phyloP scores from a whole-genome alignment of 108 stramenopile genomes.

The Aurantiochytrium sp. region DNA sequence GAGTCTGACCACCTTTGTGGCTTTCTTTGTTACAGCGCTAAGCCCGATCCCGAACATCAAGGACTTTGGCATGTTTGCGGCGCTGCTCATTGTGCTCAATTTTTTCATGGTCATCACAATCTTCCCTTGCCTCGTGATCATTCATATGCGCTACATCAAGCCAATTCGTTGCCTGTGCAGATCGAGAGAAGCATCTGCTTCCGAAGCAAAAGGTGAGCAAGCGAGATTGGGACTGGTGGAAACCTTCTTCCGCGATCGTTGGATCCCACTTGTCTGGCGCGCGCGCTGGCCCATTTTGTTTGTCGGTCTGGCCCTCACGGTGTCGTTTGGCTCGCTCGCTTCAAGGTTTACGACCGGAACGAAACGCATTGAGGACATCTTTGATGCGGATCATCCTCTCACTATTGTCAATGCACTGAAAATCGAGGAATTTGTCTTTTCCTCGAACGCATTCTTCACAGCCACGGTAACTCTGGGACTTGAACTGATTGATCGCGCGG shows the following conservation, averaged over 20 bases:
- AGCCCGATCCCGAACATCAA: constrained; percentile 13
- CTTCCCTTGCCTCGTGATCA: constrained; percentile 4
- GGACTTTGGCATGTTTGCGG: constrained; percentile 34
- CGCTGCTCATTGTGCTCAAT: constrained; percentile 22
- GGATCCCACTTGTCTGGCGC: background rate
- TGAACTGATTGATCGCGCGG: constrained; percentile 17
- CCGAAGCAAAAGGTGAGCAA: background rate
- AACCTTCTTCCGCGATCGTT: background rate
- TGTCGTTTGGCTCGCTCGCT: background rate
- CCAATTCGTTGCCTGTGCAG: background rate
- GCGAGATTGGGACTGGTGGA: background rate
- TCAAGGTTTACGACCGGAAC: background rate
- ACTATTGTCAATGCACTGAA: background rate
- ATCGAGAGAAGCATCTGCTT: background rate
- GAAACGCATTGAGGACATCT: background rate
- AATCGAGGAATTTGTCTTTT: background rate
- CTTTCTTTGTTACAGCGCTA: constrained; percentile 20
- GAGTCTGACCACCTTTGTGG: constrained; percentile 2
- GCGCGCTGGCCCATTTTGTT: background rate
- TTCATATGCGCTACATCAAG: background rate
- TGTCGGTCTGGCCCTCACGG: background rate
- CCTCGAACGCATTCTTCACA: background rate
- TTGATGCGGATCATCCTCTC: background rate
- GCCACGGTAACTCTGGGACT: constrained; percentile 17
- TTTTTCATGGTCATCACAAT: constrained; percentile 24